phyloP scores from a whole-genome alignment of 257 asterid genomes.

The Solanum boliviense region DNA sequence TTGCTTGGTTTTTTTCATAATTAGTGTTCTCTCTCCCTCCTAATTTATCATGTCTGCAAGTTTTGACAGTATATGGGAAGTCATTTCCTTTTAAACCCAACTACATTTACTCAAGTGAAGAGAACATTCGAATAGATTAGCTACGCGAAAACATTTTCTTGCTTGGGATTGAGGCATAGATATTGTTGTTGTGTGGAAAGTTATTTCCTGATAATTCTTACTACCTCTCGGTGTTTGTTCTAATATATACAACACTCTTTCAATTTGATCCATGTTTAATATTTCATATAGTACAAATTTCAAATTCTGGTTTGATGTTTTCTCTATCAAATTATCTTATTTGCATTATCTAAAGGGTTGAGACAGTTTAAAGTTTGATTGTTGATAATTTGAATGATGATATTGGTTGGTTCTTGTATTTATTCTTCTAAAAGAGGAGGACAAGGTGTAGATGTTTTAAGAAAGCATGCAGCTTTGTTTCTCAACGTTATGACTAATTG shows the following conservation, averaged over 20 bases:
- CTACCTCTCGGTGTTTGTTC: not conserved
- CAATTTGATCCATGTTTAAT: not conserved
- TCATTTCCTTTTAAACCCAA: not conserved
- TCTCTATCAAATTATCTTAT: not conserved
- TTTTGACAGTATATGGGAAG: not conserved
- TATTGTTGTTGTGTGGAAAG: not conserved
- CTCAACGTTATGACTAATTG: not conserved
- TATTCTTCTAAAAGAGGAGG: not conserved
- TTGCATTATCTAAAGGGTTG: not conserved
- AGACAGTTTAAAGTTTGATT: not conserved
- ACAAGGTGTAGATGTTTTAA: not conserved
- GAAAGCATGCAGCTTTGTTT: not conserved
- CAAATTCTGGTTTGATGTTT: not conserved
- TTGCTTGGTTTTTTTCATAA: not conserved
- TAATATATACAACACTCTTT: not conserved
- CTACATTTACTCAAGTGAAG: not conserved
- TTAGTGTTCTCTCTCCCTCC: not conserved
- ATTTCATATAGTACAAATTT: not conserved
- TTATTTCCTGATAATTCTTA: not conserved
- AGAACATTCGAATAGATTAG: not conserved
- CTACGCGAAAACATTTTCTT: not conserved
- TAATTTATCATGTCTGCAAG: not conserved
- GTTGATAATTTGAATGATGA: not conserved
- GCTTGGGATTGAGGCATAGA: not conserved
- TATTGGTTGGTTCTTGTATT: not conserved